These are phyloP conservation scores for Bromus sterilis DNA, from an alignment of 176 grass and related monocot species.

Conservation along the genomic window DNA sequence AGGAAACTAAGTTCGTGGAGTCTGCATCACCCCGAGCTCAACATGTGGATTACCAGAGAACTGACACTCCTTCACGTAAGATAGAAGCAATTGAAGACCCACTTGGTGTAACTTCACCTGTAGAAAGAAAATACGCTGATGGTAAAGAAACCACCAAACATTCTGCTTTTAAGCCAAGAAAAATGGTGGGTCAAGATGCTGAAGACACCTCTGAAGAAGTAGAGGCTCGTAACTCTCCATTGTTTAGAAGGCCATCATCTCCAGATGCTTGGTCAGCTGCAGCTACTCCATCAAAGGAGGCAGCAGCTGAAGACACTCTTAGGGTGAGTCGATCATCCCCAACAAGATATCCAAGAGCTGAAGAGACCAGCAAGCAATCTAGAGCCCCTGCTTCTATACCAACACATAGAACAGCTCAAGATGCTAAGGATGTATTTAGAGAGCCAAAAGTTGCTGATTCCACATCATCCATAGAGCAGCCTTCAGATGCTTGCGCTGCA, in stretches of 20 bases:
- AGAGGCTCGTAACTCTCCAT: not conserved
- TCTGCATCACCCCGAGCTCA: too few species aligned
- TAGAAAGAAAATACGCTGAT: too few species aligned
- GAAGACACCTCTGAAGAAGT: conserved; percentile 1
- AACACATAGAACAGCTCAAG: not conserved
- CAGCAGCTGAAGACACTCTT: conserved; percentile 2
- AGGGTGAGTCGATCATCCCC: not conserved
- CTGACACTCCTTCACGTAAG: too few species aligned
- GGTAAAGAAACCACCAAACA: too few species aligned
- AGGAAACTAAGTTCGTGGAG: too few species aligned
- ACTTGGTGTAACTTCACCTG: too few species aligned
- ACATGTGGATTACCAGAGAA: too few species aligned
- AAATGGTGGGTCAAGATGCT: conserved; percentile 11
- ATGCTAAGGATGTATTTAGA: conserved; percentile 6
- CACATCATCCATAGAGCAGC: conserved; percentile 8
- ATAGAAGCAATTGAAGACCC: too few species aligned
- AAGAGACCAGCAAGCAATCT: conserved; percentile 8
- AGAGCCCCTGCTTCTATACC: not conserved
- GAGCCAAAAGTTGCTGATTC: not conserved
- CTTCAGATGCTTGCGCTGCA: not conserved
- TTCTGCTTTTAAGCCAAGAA: not conserved
- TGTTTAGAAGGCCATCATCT: not conserved
- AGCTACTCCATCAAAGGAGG: conserved; percentile 5
- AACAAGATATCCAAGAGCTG: conserved; percentile 5
- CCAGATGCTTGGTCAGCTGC: not conserved